Conservation (phyloP, 495 filamentous ascomycete species). For the Penicillium daleae region DNA sequence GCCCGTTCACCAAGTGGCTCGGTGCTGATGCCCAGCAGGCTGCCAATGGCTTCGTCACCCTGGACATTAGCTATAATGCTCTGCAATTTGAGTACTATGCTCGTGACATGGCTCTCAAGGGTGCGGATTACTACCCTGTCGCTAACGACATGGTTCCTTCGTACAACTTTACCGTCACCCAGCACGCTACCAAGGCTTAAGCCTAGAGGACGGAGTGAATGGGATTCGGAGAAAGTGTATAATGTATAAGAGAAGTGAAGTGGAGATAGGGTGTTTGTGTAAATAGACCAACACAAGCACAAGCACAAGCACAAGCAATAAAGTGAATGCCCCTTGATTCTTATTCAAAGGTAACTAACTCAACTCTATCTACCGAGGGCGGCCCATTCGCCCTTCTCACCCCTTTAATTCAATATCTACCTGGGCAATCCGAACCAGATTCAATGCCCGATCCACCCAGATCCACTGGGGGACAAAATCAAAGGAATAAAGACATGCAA, state of each 20-base stretch:
- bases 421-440: neutral
- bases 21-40: constrained; percentile 23
- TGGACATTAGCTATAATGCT: constrained; percentile 26
- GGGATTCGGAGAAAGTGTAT: neutral
- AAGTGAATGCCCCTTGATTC: neutral
- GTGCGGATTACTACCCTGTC: constrained; percentile 24
- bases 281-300: neutral
- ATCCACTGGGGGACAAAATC: constrained; percentile 5
- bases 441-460: constrained; percentile 1
- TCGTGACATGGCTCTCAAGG: constrained; percentile 19
- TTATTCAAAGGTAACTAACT: neutral
- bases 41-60: constrained; percentile 29
- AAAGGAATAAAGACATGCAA: constrained; percentile 11
- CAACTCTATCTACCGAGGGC: constrained; percentile 2
- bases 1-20: constrained; percentile 26
- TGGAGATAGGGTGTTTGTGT: neutral
- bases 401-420: neutral
- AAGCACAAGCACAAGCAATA: neutral
- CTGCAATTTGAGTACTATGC: constrained; percentile 31
- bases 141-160: constrained; percentile 27
- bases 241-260: neutral
- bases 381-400: neutral
- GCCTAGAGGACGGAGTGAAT: neutral
- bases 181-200: constrained; percentile 14
- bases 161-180: constrained; percentile 23